Evolutionary conservation across 2,329 filamentous ascomycete genomes (phyloP), one percentile per base, ranked within the genome.

Genomic region (Botryotinia calthae): DNA sequence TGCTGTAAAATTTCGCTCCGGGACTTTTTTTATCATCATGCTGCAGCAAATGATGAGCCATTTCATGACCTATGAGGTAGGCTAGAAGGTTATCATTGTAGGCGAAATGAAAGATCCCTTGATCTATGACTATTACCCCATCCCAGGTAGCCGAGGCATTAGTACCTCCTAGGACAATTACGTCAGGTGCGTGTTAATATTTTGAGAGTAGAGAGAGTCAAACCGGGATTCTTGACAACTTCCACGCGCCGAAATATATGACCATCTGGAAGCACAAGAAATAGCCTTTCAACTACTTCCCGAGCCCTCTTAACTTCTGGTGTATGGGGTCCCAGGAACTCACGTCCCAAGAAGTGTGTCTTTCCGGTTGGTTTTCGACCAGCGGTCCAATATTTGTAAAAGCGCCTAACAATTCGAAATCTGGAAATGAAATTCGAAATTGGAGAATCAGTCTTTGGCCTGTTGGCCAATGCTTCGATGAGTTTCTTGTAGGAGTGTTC

Each of bases 1-100:
- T 20, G 4, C 9, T 31, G 1, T 8, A 1, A 6, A 4, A 3
- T 25, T 5, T 12, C n/a, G 0, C 10, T 31, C 16, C 25, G 4
- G 25, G 14, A 1, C 1, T 5, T 8, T 1, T 28, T 28, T 10
- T 6, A 10, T 44, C 28, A 2, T 2, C 2, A 25, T 63, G 25
- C 12, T 44, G 25, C 37, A 63, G n/a, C n/a, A 63, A 28, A 44
- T 63, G 61, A 56, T 68, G 65, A 31, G 46, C 65, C 25, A 68
- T 58, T 16, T 68, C 65, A 42, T 68, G 65, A 42, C 20, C 25
- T 68, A 68, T 42, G 18, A 68, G 18, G 28, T 20, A 42, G 10
- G 34, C 48, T 40, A 68, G 25, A 28, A n/a, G 25, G n/a, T 58
- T 25, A 31, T 68, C 65, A 40, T 14, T 54, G 7, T 56, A 31